Conservation (phyloP, 768 basidiomycete genomes). For the Pluteus cervinus region DNA sequence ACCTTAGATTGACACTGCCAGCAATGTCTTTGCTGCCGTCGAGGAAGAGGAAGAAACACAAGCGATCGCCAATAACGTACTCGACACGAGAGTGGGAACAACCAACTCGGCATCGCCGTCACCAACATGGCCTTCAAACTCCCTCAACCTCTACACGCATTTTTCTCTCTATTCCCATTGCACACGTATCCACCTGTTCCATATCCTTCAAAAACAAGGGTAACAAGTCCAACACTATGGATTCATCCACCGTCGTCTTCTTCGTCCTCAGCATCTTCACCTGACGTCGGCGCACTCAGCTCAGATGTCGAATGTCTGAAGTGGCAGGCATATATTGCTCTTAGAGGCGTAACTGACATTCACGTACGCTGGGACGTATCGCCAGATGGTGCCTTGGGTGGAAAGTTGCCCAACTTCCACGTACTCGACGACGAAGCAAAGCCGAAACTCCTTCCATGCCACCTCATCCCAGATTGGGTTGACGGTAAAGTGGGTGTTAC, state of each 20-base stretch:
- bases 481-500: conserved; percentile 42
- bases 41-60: too few species aligned
- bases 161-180: conserved; percentile 59
- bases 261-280: conserved; percentile 11
- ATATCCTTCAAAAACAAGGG: conserved; percentile 17
- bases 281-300: conserved; percentile 42
- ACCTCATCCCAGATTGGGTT: conserved; percentile 71
- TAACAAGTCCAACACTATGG: conserved; percentile 52
- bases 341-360: conserved; percentile 49
- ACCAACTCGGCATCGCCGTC: too few species aligned
- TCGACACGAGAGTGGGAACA: too few species aligned
- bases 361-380: conserved; percentile 63
- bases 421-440: conserved; percentile 30
- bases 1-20: too few species aligned
- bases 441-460: conserved; percentile 52
- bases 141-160: conserved; percentile 35
- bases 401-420: conserved; percentile 65
- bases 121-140: conserved; percentile 15
- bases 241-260: conserved; percentile 41
- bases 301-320: conserved; percentile 82
- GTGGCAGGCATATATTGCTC: conserved; percentile 82
- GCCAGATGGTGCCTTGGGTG: conserved; percentile 63
- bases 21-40: too few species aligned
- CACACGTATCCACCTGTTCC: conserved; percentile 40
- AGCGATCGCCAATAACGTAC: too few species aligned